Evolutionary conservation across 495 filamentous ascomycete species (phyloP).

Genomic region (Daldinia bambusicola): DNA sequence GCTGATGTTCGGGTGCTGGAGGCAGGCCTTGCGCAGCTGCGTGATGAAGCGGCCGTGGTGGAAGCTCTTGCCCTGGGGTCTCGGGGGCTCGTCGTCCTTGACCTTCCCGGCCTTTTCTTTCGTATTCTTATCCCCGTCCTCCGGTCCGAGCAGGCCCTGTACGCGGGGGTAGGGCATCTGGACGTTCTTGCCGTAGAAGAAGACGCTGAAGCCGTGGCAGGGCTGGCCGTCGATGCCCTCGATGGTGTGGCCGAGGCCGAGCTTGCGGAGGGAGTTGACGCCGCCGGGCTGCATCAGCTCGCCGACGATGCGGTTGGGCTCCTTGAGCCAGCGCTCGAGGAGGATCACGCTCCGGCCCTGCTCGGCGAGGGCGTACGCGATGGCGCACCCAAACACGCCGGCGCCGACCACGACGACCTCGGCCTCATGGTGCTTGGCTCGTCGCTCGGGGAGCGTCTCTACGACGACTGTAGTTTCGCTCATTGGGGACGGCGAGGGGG

Average conservation of each 20-base stretch:
- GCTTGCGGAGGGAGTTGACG: constrained; percentile 77
- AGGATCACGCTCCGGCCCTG: constrained; percentile 94
- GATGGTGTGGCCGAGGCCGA: constrained; percentile 83
- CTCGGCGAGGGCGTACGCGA: constrained; percentile 80
- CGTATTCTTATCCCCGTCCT: constrained; percentile 43
- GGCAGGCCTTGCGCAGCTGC: constrained; percentile 75
- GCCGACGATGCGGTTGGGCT: constrained; percentile 96
- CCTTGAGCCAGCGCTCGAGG: constrained; percentile 86
- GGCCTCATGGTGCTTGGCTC: constrained; percentile 58
- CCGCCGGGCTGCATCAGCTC: constrained; percentile 96
- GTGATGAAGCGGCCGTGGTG: constrained; percentile 87
- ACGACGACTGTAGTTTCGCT: constrained; percentile 43
- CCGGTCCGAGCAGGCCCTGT: constrained; percentile 28
- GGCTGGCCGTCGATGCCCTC: constrained; percentile 88
- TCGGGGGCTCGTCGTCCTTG: constrained; percentile 38
- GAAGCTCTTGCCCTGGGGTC: constrained; percentile 76
- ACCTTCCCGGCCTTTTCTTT: constrained; percentile 1
- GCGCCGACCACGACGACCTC: constrained; percentile 93
- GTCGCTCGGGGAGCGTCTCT: constrained; percentile 54
- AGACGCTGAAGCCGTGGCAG: constrained; percentile 85
- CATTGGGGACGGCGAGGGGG: constrained; percentile 37
- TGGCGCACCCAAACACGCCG: constrained; percentile 87
- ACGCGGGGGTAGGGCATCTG: constrained; percentile 76
- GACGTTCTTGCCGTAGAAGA: constrained; percentile 84
- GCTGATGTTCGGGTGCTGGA: constrained; percentile 73